Conservation (phyloP, 176 grass and related monocot genomes). For the Chrysopogon serrulatus region DNA sequence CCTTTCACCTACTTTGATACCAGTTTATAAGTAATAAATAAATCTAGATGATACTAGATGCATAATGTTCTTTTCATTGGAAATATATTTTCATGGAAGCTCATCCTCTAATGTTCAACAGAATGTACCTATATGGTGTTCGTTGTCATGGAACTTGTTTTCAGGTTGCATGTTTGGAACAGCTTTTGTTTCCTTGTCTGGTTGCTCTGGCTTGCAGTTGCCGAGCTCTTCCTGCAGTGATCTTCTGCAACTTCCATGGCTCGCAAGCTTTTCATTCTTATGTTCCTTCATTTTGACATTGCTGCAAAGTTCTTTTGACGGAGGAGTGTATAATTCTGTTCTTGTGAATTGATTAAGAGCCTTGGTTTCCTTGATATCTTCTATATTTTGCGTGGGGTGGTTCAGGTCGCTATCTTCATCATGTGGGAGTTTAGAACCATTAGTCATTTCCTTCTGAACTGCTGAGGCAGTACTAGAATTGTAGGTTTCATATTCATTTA, state of each 20-base stretch:
- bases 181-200: conserved; percentile 26
- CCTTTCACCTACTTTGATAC: not conserved
- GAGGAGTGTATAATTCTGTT: conserved; percentile 15
- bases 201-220: conserved; percentile 23
- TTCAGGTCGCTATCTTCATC: conserved; percentile 7
- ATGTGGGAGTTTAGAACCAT: conserved; percentile 20
- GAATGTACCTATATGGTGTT: conserved; percentile 56
- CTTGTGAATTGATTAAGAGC: conserved; percentile 24
- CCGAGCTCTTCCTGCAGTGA: conserved; percentile 28
- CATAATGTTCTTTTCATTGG: not conserved
- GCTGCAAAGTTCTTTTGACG: conserved; percentile 20
- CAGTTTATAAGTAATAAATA: conserved; percentile 13
- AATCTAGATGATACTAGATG: conserved; percentile 18
- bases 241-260: conserved; percentile 28
- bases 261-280: conserved; percentile 17
- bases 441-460: conserved; percentile 18
- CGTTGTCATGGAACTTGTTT: conserved; percentile 33
- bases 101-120: conserved; percentile 6
- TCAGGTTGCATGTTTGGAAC: conserved; percentile 15
- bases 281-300: conserved; percentile 12
- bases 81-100: not conserved
- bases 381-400: conserved; percentile 8
- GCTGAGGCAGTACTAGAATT: conserved; percentile 19
- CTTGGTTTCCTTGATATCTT: conserved; percentile 28
- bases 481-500: conserved; percentile 17